Conservation (phyloP, 116 monocot species). For the Posidonia oceanica region DNA sequence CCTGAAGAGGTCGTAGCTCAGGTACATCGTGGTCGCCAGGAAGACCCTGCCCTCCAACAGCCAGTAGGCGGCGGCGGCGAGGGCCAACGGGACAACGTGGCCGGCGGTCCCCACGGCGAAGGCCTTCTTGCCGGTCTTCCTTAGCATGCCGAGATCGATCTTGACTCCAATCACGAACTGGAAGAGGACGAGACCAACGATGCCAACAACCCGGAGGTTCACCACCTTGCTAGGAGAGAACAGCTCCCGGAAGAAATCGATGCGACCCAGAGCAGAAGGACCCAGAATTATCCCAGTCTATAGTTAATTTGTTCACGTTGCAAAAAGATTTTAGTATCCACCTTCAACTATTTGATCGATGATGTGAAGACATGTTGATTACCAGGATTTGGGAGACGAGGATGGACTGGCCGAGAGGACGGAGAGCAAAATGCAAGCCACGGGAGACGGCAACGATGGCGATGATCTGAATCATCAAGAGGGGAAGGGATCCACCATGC, state of each 20-base stretch:
- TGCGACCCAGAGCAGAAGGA: background rate
- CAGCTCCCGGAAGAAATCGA: background rate
- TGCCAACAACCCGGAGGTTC: background rate
- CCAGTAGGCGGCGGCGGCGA: background rate
- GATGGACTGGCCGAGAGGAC: slow-evolving; percentile 15
- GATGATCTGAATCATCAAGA: slow-evolving; percentile 39
- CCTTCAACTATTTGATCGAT: background rate
- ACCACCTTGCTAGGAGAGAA: background rate
- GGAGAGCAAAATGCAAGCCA: slow-evolving; percentile 24
- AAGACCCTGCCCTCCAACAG: no score
- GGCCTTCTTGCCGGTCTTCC: slow-evolving; percentile 18
- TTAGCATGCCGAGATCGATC: slow-evolving; percentile 17
- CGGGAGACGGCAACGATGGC: slow-evolving; percentile 29
- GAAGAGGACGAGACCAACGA: slow-evolving; percentile 2
- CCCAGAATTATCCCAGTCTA: slow-evolving; percentile 4
- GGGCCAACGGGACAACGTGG: slow-evolving; percentile 7
- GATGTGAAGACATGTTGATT: background rate
- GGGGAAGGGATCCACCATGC: slow-evolving; percentile 22
- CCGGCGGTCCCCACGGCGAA: slow-evolving; percentile 11
- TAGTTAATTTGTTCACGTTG: no score
- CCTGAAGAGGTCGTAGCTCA: no score
- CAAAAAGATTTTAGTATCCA: background rate
- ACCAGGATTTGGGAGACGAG: slow-evolving; percentile 13
- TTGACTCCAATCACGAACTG: slow-evolving; percentile 15
- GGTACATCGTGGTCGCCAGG: no score